Conservation (phyloP, 805 yeast species). For the Candida nemodendra region DNA sequence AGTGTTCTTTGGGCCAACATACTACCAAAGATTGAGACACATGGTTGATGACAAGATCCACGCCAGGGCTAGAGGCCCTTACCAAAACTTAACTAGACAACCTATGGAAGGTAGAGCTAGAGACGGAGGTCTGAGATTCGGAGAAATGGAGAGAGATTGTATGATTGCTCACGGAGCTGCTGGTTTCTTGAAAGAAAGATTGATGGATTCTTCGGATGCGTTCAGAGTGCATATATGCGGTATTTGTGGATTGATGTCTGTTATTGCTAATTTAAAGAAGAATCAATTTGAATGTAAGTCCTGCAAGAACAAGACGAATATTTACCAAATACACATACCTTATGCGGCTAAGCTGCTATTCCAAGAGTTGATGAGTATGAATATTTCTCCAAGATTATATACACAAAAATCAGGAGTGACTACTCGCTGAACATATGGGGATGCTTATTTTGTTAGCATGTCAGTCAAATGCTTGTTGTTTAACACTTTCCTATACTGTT, state of each 20-base stretch:
- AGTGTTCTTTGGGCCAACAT: constrained; percentile 99
- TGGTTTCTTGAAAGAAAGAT: constrained; percentile 92
- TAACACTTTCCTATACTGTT: too few species aligned
- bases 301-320: constrained; percentile 97
- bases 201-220: constrained; percentile 99
- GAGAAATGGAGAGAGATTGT: constrained; percentile 99
- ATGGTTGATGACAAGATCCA: constrained; percentile 99
- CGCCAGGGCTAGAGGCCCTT: constrained; percentile 99
- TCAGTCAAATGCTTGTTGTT: too few species aligned
- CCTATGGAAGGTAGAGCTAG: constrained; percentile 99
- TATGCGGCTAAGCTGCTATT: constrained; percentile 96
- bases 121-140: constrained; percentile 99
- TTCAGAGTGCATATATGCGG: constrained; percentile 98
- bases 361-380: constrained; percentile 99
- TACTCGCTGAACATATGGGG: constrained; percentile 21
- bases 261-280: constrained; percentile 95
- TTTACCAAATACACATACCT: constrained; percentile 96
- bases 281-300: constrained; percentile 98
- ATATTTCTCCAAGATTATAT: constrained; percentile 93
- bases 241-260: constrained; percentile 97
- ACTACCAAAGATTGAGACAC: constrained; percentile 97
- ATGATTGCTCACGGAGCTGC: constrained; percentile 99
- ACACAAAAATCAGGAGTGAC: constrained; percentile 57
- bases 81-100: constrained; percentile 95
- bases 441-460: too few species aligned